Evolutionary conservation across 371 early-diverging fungal genomes (phyloP), one percentile per base, ranked within the genome.

Genomic region (Parasitella parasitica): DNA sequence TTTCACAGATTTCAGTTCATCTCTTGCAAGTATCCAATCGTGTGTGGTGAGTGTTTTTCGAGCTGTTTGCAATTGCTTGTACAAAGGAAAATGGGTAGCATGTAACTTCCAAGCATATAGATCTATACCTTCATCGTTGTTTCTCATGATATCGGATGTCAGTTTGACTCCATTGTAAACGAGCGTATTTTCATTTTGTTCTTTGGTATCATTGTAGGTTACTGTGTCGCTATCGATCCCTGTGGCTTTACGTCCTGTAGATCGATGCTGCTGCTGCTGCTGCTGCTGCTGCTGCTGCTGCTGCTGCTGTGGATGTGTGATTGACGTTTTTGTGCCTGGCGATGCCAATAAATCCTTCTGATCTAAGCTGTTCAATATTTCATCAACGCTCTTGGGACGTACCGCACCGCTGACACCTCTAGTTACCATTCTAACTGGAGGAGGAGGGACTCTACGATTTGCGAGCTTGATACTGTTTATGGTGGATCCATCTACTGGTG

Each of bases 1-100:
- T 48, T 90, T 86, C 36, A 90, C 70, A 20, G 87, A 81, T 59
- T 90, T 90, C 24, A 91, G 69, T 69, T 97, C 96, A 61, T 95
- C 93, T 20, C 92, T 85, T 2, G 91, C 95, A 20, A 91, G 73
- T 88, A 86, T 86, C 95, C 94, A 94, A 67, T 94, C 92, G 57
- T 82, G 84, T 9, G 94, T 91, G 3, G 84, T 83, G 7, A 96
- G 65, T 2, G 81, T 80, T 63, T 94, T 94, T 13, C 81, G 78
- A 5, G 94, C 88, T 4, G 83, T 75, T 50, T 87, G 87, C 2
- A 94, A 59, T 6, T 86, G 63, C 37, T 85, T 85, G 53, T 82
- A 81, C 3, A 96, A 73, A 4, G 94, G 92, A 50, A 88, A 87
- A 22, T 82, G 70, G 35, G 85, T 86, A 9, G 89, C 88, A 54